Evolutionary conservation across 495 filamentous ascomycete genomes (phyloP).

Genomic region (Elasticomyces elasticus): DNA sequence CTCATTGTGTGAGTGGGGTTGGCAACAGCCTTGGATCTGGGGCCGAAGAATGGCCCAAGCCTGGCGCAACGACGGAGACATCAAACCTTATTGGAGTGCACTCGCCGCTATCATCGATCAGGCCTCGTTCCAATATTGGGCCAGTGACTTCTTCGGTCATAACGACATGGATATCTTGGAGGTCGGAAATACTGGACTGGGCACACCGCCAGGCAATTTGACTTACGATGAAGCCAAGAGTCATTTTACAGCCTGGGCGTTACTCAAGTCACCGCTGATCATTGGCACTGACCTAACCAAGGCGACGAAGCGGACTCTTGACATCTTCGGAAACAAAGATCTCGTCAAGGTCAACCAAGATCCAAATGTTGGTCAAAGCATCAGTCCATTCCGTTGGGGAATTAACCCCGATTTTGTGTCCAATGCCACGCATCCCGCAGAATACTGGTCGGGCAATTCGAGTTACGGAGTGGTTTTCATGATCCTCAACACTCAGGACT

Average conservation of each 20-base stretch:
- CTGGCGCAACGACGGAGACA: constrained; percentile 24
- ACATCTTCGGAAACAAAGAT: constrained; percentile 21
- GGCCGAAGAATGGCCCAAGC: constrained; percentile 13
- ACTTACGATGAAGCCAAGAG: constrained; percentile 19
- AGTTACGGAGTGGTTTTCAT: constrained; percentile 24
- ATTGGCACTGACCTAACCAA: constrained; percentile 22
- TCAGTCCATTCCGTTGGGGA: constrained; percentile 19
- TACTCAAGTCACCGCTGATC: constrained; percentile 21
- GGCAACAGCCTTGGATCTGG: constrained; percentile 19
- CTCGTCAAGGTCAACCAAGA: constrained; percentile 26
- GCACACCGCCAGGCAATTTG: constrained; percentile 18
- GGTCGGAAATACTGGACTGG: constrained; percentile 19
- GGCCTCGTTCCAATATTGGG: constrained; percentile 12
- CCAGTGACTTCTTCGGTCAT: constrained; percentile 15
- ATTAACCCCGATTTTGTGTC: constrained; percentile 16
- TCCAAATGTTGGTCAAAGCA: constrained; percentile 16
- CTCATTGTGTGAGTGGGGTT: constrained; percentile 23
- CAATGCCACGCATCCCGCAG: constrained; percentile 18
- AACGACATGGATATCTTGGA: constrained; percentile 20
- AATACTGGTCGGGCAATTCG: constrained; percentile 22
- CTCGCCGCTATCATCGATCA: constrained; percentile 19
- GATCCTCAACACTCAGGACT: constrained; percentile 19
- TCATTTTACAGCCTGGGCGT: constrained; percentile 22
- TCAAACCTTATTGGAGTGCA: constrained; percentile 14
- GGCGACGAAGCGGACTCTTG: constrained; percentile 11